These are phyloP conservation scores for Vittaforma corneae DNA, from an alignment of 371 early-diverging fungal genomes.

Conservation along the genomic window DNA sequence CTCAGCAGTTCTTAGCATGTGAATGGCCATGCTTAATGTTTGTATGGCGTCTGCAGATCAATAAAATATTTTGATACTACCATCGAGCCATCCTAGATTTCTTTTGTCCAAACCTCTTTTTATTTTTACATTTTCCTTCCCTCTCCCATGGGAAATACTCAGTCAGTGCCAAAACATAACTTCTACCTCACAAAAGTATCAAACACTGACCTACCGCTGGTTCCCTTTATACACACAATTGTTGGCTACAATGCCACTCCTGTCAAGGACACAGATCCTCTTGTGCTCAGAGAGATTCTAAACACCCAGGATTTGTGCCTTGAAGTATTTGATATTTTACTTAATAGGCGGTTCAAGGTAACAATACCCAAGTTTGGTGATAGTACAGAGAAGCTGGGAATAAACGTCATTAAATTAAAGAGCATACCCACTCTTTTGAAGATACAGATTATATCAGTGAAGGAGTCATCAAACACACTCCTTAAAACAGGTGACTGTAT, in stretches of 20 bases:
- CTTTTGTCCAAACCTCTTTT: no score
- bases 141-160: conserved; percentile 9
- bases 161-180: not conserved
- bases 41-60: no score
- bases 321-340: not conserved
- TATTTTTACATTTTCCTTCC: no score
- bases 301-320: not conserved
- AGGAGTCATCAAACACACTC: not conserved
- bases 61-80: no score
- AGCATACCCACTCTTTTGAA: not conserved
- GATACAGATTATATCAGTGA: not conserved
- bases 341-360: not conserved
- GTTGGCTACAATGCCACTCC: not conserved
- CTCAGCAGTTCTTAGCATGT: no score
- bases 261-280: not conserved
- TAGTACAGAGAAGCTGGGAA: conserved; percentile 1
- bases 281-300: not conserved
- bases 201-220: conserved; percentile 7
- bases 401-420: conserved; percentile 4
- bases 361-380: not conserved
- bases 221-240: conserved; percentile 12
- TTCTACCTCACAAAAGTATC: not conserved
- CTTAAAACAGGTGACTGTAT: conserved; percentile 4
- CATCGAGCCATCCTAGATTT: no score
- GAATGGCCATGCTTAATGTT: no score